Conservation (phyloP, 2,329 filamentous ascomycete genomes). For the Arthroderma sp. region DNA sequence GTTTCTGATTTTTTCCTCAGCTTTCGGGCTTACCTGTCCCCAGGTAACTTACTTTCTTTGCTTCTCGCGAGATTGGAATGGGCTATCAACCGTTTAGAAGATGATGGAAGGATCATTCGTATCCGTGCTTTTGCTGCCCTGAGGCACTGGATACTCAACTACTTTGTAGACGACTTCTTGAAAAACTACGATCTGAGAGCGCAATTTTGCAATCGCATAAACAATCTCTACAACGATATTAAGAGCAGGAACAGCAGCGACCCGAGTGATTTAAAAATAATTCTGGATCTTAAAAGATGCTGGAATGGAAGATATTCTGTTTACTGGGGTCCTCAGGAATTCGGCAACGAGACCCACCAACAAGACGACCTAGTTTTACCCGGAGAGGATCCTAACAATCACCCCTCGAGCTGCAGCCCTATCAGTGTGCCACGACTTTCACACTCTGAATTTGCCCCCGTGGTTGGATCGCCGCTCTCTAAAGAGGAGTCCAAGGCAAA, state of each 20-base stretch:
- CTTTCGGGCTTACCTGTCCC: constrained; percentile 73
- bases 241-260: constrained; percentile 39
- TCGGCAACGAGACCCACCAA: constrained; percentile 43
- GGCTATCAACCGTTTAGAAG: constrained; percentile 68
- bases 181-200: constrained; percentile 58
- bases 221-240: constrained; percentile 45
- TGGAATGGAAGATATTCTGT: constrained; percentile 83
- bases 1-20: constrained; percentile 97
- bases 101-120: constrained; percentile 83
- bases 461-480: too few relatives aligned
- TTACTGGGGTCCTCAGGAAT: constrained; percentile 71
- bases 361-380: constrained; percentile 58
- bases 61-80: constrained; percentile 74
- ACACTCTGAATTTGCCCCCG: too few relatives aligned
- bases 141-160: constrained; percentile 95
- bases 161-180: constrained; percentile 90
- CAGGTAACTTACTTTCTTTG: constrained; percentile 65
- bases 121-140: constrained; percentile 92
- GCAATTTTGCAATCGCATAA: constrained; percentile 70
- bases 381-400: constrained; percentile 40
- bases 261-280: constrained; percentile 64
- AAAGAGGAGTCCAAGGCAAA: too few relatives aligned
- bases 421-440: too few relatives aligned
- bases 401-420: too few relatives aligned
- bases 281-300: constrained; percentile 90